These are phyloP conservation scores for Colletotrichum sp. DNA, from an alignment of 2,329 filamentous ascomycete genomes.

Conservation along the genomic window DNA sequence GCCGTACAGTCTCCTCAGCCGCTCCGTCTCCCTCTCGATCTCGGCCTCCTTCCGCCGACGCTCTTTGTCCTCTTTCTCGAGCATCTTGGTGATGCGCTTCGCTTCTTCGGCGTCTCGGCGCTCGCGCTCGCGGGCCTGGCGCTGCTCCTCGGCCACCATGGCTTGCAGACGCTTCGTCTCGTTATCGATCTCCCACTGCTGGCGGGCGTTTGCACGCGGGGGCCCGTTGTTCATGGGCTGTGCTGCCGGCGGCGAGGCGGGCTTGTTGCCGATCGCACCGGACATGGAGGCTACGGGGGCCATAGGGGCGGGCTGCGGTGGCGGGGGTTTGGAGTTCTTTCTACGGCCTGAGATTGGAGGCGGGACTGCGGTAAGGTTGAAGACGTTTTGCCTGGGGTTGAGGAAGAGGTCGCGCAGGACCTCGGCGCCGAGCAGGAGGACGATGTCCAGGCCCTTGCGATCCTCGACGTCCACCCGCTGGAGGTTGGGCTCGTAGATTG, in stretches of 20 bases:
- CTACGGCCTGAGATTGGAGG: constrained; percentile 31
- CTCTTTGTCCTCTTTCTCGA: constrained; percentile 70
- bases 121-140: constrained; percentile 59
- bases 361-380: constrained; percentile 69
- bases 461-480: constrained; percentile 92
- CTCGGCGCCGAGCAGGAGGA: constrained; percentile 68
- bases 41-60: constrained; percentile 59
- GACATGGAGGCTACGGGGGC: constrained; percentile 38
- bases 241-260: constrained; percentile 22
- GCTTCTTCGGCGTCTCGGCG: constrained; percentile 52
- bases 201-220: constrained; percentile 32
- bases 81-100: constrained; percentile 66
- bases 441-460: constrained; percentile 88
- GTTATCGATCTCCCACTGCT: constrained; percentile 61
- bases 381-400: constrained; percentile 71
- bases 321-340: constrained; percentile 49
- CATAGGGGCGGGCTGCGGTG: constrained; percentile 8
- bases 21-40: constrained; percentile 82
- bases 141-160: constrained; percentile 55
- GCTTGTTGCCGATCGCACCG: constrained; percentile 40
- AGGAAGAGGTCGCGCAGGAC: constrained; percentile 71
- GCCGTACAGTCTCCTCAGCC: constrained; percentile 73
- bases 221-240: constrained; percentile 28
- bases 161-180: constrained; percentile 77
- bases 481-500: constrained; percentile 92